Base-by-base conservation (phyloP, 2,329 filamentous ascomycete genomes). In the Colletotrichum tanaceti region DNA sequence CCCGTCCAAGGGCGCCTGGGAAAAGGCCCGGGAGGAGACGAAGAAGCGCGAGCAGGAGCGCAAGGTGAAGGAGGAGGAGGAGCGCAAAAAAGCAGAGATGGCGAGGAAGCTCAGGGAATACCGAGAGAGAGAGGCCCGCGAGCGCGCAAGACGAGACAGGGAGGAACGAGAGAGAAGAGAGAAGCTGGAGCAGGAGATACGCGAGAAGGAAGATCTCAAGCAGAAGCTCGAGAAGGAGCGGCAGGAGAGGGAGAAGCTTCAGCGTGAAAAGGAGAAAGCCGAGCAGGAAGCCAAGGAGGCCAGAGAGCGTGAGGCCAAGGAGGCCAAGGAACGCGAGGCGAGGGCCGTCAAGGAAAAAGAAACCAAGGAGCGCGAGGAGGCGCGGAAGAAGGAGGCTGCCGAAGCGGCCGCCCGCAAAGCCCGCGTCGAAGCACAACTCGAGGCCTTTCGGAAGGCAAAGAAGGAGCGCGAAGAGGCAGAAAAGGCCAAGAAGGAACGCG, bases 31-130 rank as follows among this genome's bases (percentile, higher is more conserved):
- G 62, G 90, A 92, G 74, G 90, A 92, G 72, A 90, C 86, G 22
- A 82, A 86, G 50, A 86, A 83, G 66, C 85, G 85, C 63, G 89
- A 91, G 72, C 89, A 90, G 71, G 88, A 91, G 71, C 87, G 88
- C 13, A 90, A 85, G 73, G 81, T 81, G 2, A 85, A 83, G 70
- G 87, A 89, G 71, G 88, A 87, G 3, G 89, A 91, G 71, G 84
- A 87, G 71, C 87, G 87, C 71, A 82, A 85, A 70, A 85, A 84
- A 47, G 87, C 89, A 41, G 86, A 88, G n/a, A 79, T 84, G 3
- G 81, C 85, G 43, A 84, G 80, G 65, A 79, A 83, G 62, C 75
- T 89, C 2, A 85, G 81, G 39, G 87, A 89, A 71, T 77, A 86
- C 13, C 83, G 86, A 44, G 87, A 88, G 52, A 88, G 85, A 72